Evolutionary conservation across 768 basidiomycete species (phyloP).

Genomic region (Tricholomella constricta): DNA sequence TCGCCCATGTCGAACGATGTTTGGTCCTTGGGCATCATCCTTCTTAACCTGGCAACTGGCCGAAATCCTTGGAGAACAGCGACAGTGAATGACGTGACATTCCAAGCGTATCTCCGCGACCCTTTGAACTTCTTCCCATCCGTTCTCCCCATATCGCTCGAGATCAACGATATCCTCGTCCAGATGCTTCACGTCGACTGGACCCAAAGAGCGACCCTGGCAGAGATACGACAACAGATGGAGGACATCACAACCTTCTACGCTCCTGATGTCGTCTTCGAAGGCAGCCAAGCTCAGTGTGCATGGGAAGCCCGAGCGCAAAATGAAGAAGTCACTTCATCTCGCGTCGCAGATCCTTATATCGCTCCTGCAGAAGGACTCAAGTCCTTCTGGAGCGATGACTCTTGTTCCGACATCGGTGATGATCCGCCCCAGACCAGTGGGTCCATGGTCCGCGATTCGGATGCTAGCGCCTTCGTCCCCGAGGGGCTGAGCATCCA

Average conservation of each 20-base stretch:
- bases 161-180: conserved; percentile 73
- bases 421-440: background rate
- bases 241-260: conserved; percentile 66
- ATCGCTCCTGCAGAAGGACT: conserved; percentile 3
- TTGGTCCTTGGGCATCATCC: conserved; percentile 95
- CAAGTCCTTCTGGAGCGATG: conserved; percentile 23
- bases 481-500: background rate
- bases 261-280: conserved; percentile 72
- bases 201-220: conserved; percentile 49
- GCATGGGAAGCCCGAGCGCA: conserved; percentile 74
- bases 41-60: conserved; percentile 93
- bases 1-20: conserved; percentile 89
- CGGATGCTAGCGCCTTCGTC: background rate
- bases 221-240: conserved; percentile 58
- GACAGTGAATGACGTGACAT: conserved; percentile 79
- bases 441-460: background rate
- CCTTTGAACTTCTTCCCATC: conserved; percentile 79
- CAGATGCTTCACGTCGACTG: conserved; percentile 77
- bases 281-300: conserved; percentile 78
- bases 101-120: conserved; percentile 82
- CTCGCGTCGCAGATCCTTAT: conserved; percentile 1
- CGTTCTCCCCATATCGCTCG: conserved; percentile 78
- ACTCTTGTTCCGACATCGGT: conserved; percentile 12
- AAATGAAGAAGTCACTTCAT: conserved; percentile 35
- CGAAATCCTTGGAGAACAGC: conserved; percentile 97